Conservation (phyloP, 2,329 filamentous ascomycete species). For the Arthrobotrys sinensis region DNA sequence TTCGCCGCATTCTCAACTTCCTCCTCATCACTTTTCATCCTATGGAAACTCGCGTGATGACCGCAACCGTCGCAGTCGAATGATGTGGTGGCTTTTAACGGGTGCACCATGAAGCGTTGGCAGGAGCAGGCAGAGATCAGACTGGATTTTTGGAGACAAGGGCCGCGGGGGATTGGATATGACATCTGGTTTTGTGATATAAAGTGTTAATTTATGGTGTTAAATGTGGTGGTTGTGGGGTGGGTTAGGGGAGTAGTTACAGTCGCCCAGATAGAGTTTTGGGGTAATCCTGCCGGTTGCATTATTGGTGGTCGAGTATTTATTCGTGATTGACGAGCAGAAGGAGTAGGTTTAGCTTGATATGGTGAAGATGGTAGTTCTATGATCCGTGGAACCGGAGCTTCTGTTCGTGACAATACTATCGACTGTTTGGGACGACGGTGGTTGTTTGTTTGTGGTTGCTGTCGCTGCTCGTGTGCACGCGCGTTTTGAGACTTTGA, state of each 20-base stretch:
- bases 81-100: constrained; percentile 72
- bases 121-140: constrained; percentile 71
- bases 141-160: constrained; percentile 71
- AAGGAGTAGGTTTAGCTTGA: neutral
- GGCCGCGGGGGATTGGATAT: constrained; percentile 69
- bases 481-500: constrained; percentile 9
- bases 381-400: constrained; percentile 8
- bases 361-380: constrained; percentile 30
- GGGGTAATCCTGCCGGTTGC: constrained; percentile 43
- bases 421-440: constrained; percentile 7
- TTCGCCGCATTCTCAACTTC: constrained; percentile 61
- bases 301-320: constrained; percentile 9
- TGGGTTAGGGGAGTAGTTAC: constrained; percentile 9
- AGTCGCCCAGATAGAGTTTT: constrained; percentile 57
- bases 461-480: constrained; percentile 8
- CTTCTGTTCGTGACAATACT: neutral
- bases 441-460: constrained; percentile 17
- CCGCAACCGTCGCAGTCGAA: constrained; percentile 74
- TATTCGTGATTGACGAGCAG: neutral
- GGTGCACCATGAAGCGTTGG: constrained; percentile 74
- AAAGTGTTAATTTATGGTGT: neutral
- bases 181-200: constrained; percentile 51
- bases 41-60: constrained; percentile 73
- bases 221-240: neutral
- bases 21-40: constrained; percentile 69